A percentile compares a stretch with the other conserved stretches of the same genome.
Evolutionary conservation across 371 early-diverging fungal genomes (phyloP).

Genomic region (Syncephalastrum monosporum): DNA sequence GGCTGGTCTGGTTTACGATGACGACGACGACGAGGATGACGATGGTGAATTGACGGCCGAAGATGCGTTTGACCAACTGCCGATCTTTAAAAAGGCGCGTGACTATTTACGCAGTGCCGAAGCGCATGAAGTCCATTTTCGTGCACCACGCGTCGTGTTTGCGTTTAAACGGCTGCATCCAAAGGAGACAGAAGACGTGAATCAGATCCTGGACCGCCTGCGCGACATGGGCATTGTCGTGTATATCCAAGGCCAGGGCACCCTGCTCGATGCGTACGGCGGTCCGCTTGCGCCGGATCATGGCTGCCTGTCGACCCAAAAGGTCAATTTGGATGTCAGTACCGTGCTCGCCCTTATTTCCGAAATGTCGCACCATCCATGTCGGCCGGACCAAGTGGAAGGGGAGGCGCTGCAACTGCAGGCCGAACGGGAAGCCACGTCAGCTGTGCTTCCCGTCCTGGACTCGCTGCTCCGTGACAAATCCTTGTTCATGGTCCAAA

Average conservation of each 20-base stretch:
- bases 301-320: conserved; percentile 21
- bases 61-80: conserved; percentile 32
- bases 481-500: conserved; percentile 40
- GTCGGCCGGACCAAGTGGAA: conserved; percentile 33
- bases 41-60: neutral
- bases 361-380: conserved; percentile 44
- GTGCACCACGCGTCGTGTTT: conserved; percentile 52
- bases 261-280: conserved; percentile 10
- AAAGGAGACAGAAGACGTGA: conserved; percentile 35
- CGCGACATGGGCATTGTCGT: conserved; percentile 39
- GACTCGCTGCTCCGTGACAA: conserved; percentile 30
- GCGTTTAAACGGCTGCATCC: conserved; percentile 48
- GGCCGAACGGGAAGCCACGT: conserved; percentile 37
- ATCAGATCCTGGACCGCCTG: conserved; percentile 35
- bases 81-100: conserved; percentile 52
- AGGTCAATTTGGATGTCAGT: conserved; percentile 56
- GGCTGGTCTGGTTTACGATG: conserved; percentile 16
- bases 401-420: conserved; percentile 53
- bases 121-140: conserved; percentile 53
- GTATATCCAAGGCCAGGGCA: conserved; percentile 2
- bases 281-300: neutral
- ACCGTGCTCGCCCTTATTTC: conserved; percentile 52
- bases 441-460: conserved; percentile 42
- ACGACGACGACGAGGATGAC: conserved; percentile 10
- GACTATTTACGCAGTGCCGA: conserved; percentile 40